phyloP scores from a whole-genome alignment of 441 rosid genomes.

The Melastoma candidum region DNA sequence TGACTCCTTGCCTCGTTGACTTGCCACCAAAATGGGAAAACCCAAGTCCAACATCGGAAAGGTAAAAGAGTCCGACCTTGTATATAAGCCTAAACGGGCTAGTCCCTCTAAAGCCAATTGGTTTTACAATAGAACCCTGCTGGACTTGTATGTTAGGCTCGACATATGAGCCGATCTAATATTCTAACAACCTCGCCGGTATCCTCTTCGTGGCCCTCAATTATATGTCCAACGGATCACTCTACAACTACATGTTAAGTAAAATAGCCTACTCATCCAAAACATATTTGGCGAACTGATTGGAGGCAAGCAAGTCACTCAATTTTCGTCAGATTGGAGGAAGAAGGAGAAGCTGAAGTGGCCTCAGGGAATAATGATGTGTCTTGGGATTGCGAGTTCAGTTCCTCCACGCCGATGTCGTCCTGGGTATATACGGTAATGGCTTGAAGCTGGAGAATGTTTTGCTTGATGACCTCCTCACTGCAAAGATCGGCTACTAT shows the following conservation, averaged over 20 bases:
- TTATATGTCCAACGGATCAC: conserved; percentile 55
- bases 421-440: conserved; percentile 71
- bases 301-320: too few species aligned
- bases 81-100: too few species aligned
- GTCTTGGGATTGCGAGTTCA: conserved; percentile 78
- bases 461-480: conserved; percentile 65
- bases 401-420: conserved; percentile 78
- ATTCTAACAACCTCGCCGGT: conserved; percentile 29
- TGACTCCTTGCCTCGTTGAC: conserved; percentile 26
- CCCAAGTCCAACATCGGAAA: too few species aligned
- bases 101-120: too few species aligned
- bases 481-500: conserved; percentile 57
- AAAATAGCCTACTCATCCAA: not conserved
- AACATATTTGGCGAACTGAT: too few species aligned
- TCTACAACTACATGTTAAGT: conserved; percentile 60
- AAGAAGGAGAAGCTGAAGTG: conserved; percentile 76
- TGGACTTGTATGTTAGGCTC: too few species aligned
- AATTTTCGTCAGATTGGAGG: conserved; percentile 42
- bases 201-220: conserved; percentile 60
- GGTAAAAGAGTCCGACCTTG: too few species aligned
- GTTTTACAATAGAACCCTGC: too few species aligned
- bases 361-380: conserved; percentile 82
- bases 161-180: too few species aligned
- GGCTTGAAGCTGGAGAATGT: conserved; percentile 61
- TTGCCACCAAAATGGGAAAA: too few species aligned